These are phyloP conservation scores for Magnaporthiopsis poae DNA, from an alignment of 2,329 filamentous ascomycete genomes.

Conservation along the genomic window DNA sequence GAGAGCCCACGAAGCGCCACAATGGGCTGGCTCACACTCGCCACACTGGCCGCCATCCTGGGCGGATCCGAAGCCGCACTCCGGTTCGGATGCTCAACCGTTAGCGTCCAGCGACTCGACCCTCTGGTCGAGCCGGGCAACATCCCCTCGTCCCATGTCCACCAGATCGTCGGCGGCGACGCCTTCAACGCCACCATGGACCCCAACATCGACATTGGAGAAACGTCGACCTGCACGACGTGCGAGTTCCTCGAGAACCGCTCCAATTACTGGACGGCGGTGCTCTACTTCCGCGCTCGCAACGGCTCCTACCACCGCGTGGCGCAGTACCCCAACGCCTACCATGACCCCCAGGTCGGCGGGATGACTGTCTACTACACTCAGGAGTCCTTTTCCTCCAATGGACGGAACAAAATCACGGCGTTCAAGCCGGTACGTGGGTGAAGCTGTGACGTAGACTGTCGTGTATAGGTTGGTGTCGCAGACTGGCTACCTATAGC, in stretches of 20 bases:
- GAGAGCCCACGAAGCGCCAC: conserved; percentile 3
- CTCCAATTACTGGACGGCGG: conserved; percentile 25
- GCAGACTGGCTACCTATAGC: no score
- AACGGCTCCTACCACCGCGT: conserved; percentile 22
- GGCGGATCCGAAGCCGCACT: conserved; percentile 15
- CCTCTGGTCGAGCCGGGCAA: conserved; percentile 17
- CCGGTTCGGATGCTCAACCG: conserved; percentile 22
- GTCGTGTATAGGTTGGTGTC: no score
- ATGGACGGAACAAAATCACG: conserved; percentile 29
- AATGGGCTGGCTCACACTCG: conserved; percentile 15
- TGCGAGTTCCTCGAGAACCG: conserved; percentile 25
- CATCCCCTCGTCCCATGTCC: conserved; percentile 15
- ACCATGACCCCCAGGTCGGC: conserved; percentile 13
- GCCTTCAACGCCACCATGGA: conserved; percentile 17
- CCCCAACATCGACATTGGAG: conserved; percentile 17
- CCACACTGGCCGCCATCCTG: conserved; percentile 13
- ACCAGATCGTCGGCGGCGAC: conserved; percentile 17
- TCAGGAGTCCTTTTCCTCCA: conserved; percentile 27
- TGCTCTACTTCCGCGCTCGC: conserved; percentile 15
- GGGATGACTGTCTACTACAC: conserved; percentile 34
- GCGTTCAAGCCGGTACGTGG: conserved; percentile 28
- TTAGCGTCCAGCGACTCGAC: conserved; percentile 20
- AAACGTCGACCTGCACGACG: conserved; percentile 23
- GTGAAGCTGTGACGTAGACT: conserved; percentile 6
- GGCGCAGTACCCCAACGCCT: conserved; percentile 17